A percentile compares a stretch with the other conserved stretches of the same genome.
phyloP scores from a whole-genome alignment of 140 eudicot genomes.

The Bidens hawaiensis region DNA sequence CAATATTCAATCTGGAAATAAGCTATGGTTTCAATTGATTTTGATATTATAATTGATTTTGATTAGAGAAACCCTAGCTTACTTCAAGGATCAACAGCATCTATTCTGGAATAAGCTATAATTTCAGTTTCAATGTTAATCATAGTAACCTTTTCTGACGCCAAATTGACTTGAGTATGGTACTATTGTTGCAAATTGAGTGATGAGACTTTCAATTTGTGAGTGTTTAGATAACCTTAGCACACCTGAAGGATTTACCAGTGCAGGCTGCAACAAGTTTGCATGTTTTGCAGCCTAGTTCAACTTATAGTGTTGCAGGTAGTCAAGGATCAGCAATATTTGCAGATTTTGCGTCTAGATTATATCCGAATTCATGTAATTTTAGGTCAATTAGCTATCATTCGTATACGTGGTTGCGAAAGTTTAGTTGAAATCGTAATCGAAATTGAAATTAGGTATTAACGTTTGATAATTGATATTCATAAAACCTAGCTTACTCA shows the following conservation, averaged over 20 bases:
- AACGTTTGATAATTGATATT: too few species aligned
- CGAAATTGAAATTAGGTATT: conserved; percentile 12
- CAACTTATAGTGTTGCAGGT: too few species aligned
- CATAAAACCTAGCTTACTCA: too few species aligned
- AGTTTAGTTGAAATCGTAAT: background rate
- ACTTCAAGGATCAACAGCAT: background rate
- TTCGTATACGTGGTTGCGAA: conserved; percentile 2
- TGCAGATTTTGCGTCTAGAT: too few species aligned
- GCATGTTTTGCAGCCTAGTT: too few species aligned
- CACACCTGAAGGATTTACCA: too few species aligned
- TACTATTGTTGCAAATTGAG: conserved; percentile 1
- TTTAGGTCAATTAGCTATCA: too few species aligned
- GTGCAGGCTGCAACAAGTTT: too few species aligned
- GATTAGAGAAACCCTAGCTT: conserved; percentile 18
- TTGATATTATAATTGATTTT: too few species aligned
- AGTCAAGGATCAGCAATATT: too few species aligned
- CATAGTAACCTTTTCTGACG: conserved; percentile 6
- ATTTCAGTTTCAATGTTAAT: background rate
- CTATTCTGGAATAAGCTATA: background rate
- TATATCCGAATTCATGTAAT: background rate
- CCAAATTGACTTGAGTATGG: background rate
- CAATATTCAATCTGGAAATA: background rate
- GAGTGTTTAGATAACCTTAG: background rate
- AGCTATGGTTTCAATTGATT: background rate
- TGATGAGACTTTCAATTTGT: background rate